Conservation (phyloP, 495 filamentous ascomycete species). For the Podospora didyma region DNA sequence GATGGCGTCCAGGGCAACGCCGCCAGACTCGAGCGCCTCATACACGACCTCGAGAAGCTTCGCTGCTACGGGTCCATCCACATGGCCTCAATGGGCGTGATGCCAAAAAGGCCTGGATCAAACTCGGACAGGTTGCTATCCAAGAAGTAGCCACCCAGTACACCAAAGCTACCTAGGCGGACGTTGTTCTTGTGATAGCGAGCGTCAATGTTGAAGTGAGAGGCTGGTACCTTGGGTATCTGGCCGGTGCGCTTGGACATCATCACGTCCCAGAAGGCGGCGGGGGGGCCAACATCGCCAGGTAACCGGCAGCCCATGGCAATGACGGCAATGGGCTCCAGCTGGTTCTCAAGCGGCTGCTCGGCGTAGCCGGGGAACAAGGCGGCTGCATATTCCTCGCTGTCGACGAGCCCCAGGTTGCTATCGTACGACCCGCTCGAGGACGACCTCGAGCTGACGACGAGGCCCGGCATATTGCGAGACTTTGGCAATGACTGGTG, state of each 20-base stretch:
- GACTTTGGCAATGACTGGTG: too few species aligned
- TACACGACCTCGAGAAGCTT: conserved; percentile 47
- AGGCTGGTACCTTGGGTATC: not conserved
- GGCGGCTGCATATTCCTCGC: too few species aligned
- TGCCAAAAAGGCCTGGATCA: conserved; percentile 55
- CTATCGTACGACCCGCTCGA: too few species aligned
- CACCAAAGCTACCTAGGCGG: not conserved
- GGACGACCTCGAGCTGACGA: too few species aligned
- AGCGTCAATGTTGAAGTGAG: conserved; percentile 2
- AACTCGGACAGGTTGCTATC: conserved; percentile 23
- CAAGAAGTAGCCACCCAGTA: conserved; percentile 69
- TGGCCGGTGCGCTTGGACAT: not conserved
- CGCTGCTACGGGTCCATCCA: conserved; percentile 53
- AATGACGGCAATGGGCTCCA: conserved; percentile 1
- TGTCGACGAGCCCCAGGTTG: too few species aligned
- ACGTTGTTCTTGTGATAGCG: not conserved
- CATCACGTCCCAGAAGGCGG: conserved; percentile 1
- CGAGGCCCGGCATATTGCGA: too few species aligned
- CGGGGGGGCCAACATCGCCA: not conserved
- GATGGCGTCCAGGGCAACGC: conserved; percentile 37
- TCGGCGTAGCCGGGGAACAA: too few species aligned
- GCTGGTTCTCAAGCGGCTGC: too few species aligned
- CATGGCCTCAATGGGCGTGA: conserved; percentile 40
- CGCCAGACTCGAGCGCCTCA: conserved; percentile 52
- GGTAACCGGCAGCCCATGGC: conserved; percentile 5